Percentiles rank a stretch among this genome's conserved stretches.
Evolutionary conservation across 106 monocot species (phyloP).

Genomic region (Dioscorea dumetorum): DNA sequence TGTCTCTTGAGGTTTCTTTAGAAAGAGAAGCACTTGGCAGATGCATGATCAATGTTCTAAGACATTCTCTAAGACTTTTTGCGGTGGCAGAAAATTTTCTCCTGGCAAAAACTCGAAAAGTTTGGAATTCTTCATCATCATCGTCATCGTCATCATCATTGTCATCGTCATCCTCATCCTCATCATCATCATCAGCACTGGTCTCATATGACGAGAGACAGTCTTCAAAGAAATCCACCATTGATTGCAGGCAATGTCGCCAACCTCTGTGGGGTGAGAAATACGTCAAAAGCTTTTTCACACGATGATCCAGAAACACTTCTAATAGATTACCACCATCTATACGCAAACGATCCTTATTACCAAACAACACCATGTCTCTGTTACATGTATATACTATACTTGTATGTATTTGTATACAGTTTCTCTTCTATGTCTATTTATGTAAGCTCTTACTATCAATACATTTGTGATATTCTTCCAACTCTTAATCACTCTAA

Average conservation of each 20-base stretch:
- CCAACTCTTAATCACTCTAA: no score
- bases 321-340: conserved; percentile 17
- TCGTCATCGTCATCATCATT: no score
- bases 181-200: no score
- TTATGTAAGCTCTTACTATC: no score
- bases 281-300: conserved; percentile 19
- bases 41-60: conserved; percentile 15
- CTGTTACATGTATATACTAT: no score
- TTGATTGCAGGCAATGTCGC: conserved; percentile 21
- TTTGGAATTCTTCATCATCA: background rate
- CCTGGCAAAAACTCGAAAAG: conserved; percentile 21
- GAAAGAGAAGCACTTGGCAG: conserved; percentile 24
- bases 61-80: conserved; percentile 1
- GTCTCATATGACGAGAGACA: conserved; percentile 16
- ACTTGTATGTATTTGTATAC: no score
- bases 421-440: no score
- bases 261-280: conserved; percentile 35
- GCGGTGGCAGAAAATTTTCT: conserved; percentile 6
- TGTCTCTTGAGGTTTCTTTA: conserved; percentile 6
- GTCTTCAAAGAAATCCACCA: conserved; percentile 30
- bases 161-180: no score
- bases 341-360: conserved; percentile 37
- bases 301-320: conserved; percentile 34
- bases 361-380: conserved; percentile 49
- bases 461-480: no score